A percentile compares a stretch with the other conserved stretches of the same genome.
These are phyloP conservation scores for Trematosphaeria pertusa DNA, from an alignment of 2,329 filamentous ascomycete species.

Conservation along the genomic window DNA sequence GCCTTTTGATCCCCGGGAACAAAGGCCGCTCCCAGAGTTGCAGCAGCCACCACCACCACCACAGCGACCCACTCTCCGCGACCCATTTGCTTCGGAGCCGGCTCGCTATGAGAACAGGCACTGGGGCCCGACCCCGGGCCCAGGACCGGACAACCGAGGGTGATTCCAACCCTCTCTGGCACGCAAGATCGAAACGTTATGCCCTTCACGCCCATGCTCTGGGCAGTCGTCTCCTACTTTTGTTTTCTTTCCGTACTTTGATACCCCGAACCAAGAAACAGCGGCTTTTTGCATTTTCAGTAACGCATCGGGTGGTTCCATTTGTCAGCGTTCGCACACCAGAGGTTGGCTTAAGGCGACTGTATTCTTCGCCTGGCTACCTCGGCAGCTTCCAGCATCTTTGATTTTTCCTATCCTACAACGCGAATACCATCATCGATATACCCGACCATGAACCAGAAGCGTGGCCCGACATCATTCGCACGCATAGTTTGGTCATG, in stretches of 20 bases:
- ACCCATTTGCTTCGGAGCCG: conserved; percentile 26
- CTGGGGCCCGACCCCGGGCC: conserved; percentile 25
- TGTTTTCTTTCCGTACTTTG: conserved; percentile 7
- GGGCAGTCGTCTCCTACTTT: neutral
- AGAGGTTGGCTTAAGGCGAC: no score
- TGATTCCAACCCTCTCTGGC: neutral
- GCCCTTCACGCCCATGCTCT: no score
- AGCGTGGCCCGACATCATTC: no score
- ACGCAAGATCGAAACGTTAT: no score
- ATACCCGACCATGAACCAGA: neutral
- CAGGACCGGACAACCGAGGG: conserved; percentile 15
- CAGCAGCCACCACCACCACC: conserved; percentile 3
- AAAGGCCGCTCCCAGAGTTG: conserved; percentile 14
- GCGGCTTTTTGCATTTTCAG: conserved; percentile 3
- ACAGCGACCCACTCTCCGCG: conserved; percentile 23
- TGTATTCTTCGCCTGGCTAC: neutral
- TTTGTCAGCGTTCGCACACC: no score
- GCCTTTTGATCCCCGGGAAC: conserved; percentile 17
- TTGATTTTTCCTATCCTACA: neutral
- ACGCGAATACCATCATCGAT: neutral
- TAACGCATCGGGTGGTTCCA: conserved; percentile 7
- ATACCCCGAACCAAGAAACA: conserved; percentile 9
- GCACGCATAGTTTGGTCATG: no score
- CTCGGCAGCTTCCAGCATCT: neutral
- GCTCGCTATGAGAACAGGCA: conserved; percentile 33